Evolutionary conservation across 2,329 filamentous ascomycete species (phyloP), one percentile per base, ranked within the genome.

Genomic region (Sclerotinia subarctica): DNA sequence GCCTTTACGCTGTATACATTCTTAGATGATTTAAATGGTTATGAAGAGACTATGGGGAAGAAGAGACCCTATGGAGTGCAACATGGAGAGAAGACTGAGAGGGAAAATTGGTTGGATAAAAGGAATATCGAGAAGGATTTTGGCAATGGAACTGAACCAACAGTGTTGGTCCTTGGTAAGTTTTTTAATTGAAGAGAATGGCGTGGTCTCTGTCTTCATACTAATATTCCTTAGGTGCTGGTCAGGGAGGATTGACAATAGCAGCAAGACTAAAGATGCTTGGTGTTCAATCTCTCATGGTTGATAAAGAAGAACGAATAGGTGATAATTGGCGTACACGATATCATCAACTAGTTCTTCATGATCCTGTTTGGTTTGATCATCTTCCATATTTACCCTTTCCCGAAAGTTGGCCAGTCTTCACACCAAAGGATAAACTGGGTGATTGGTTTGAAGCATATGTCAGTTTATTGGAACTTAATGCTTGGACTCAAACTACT

Each of bases 361-460:
- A 92, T 72, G 89, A 91, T 73, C 87, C 88, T 0, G 85, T 90
- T 2, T 72, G 74, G 80, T 85, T 81, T 68, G 83, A 85, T 69
- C 84, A 87, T 74, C 78, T 90, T 78, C 86, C 89, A 0, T 91
- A 90, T 74, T 71, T 92, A 4, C 79, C 80, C 0, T 92, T 91
- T 74, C 89, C 89, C 0, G 74, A 82, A 0, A 82, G 82, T 62
- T 92, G 89, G 88, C 89, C 89, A 3, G 79, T 89, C 24, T 91
- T 89, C 76, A 90, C 88, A 0, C 88, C 88, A 5, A 91, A 91
- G 73, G 88, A 91, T 76, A 91, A 91, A 74, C 79, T 91, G 0
- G 89, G 82, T 1, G 86, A 90, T 59, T 92, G 86, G 79, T 87
- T 91, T 69, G 88, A 90, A 72, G 79, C 83, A 0, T 91, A 91